Evolutionary conservation across 257 asterid genomes (phyloP), one percentile per base, ranked within the genome.

Genomic region (Capsicum chinense): DNA sequence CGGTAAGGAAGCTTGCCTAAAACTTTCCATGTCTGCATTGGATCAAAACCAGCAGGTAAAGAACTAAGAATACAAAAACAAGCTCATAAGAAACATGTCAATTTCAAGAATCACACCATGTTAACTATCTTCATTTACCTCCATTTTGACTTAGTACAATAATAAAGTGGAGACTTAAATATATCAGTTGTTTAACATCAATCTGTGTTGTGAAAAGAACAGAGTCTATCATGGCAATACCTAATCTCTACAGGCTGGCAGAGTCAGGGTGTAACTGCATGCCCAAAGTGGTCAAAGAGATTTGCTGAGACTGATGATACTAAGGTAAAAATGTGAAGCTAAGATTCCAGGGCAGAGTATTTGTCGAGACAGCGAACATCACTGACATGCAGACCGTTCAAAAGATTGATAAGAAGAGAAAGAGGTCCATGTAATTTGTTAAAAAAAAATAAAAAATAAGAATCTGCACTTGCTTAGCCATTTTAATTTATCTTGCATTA

Each of bases 1-100:
- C 98, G 94, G 84, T 86, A 95, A n/a, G 99, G 99, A 80, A 95
- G 95, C 87, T 93, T 95, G 57, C 99, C 97, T 15, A 91, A 76
- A 83, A 95, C 97, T 15, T 94, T 86, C 98, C 99, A 95, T 90
- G 90, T 91, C 98, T 94, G 94, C 85, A 47, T 79, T 66, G 67
- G 85, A 83, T 68, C 85, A 83, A 63, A 64, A 83, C 14, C 79
- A 69, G 68, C 80, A 59, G 84, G 82, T 82, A 62, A 35, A 58
- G 26, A 83, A 84, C 6, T 64, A 56, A 78, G 71, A 71, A 5
- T 33, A 84, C 37, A 79, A 84, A 68, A 56, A 44, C 48, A 10
- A 56, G 66, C 21, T 17, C 9, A 52, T 48, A 82, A 79, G 82
- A 54, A 42, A 26, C 52, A 39, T 48, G 33, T 69, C 52, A 16